phyloP scores from a whole-genome alignment of 345 rosid species.

The Durio zibethinus region DNA sequence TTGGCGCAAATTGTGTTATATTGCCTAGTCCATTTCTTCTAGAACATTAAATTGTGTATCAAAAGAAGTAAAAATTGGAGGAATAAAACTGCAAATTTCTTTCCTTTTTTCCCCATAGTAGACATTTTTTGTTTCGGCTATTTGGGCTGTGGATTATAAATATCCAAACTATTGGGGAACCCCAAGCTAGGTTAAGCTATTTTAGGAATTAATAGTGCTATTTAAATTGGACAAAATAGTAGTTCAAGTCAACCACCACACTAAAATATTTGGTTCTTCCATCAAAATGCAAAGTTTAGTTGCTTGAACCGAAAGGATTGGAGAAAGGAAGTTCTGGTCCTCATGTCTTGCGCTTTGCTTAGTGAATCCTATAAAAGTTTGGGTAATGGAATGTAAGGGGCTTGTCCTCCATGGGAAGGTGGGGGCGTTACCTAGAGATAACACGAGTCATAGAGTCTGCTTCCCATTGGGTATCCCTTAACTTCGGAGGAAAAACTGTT shows the following conservation, averaged over 20 bases:
- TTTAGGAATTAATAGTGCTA: background rate
- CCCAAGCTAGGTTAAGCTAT: background rate
- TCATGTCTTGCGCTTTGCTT: too few species aligned
- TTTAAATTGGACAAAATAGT: background rate
- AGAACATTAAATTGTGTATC: constrained; percentile 22
- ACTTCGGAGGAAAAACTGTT: background rate
- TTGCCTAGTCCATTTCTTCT: constrained; percentile 9
- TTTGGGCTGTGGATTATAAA: background rate
- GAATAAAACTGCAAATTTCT: constrained; percentile 28
- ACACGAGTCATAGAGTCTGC: background rate
- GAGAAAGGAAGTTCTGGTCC: background rate
- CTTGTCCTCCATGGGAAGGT: too few species aligned
- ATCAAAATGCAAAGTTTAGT: background rate
- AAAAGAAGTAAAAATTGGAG: constrained; percentile 15
- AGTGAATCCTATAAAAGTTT: too few species aligned
- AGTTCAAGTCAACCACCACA: background rate
- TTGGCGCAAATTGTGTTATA: constrained; percentile 28
- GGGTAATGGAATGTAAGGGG: too few species aligned
- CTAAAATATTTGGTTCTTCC: background rate
- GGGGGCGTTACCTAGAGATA: too few species aligned
- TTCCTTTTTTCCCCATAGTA: background rate
- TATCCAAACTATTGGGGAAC: background rate
- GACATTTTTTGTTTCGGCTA: background rate
- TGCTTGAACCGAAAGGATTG: background rate
- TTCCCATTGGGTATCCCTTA: background rate